phyloP scores from a whole-genome alignment of 306 rosid species.

The Glycyrrhiza uralensis region DNA sequence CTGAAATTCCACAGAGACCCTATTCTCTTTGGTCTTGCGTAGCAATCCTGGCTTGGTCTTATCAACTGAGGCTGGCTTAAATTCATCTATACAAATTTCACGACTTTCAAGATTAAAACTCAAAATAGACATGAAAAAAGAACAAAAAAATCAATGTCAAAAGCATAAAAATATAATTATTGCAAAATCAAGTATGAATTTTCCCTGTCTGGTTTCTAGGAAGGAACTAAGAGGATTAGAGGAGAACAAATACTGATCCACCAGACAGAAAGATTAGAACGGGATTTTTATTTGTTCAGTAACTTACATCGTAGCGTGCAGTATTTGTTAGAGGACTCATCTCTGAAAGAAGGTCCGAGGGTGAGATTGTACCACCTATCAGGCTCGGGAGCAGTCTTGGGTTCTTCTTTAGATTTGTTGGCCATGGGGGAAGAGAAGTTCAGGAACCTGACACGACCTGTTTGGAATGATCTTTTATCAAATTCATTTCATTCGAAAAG shows the following conservation, averaged over 20 bases:
- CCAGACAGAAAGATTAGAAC: background rate
- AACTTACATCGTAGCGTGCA: constrained; percentile 91
- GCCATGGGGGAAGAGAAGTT: constrained; percentile 43
- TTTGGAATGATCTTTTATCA: background rate
- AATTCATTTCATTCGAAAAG: background rate
- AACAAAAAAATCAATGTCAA: background rate
- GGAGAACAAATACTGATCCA: background rate
- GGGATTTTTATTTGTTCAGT: background rate
- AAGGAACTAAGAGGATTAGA: too few relatives aligned
- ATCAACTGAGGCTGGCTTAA: constrained; percentile 91
- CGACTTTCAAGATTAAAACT: constrained; percentile 7
- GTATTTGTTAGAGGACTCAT: constrained; percentile 70
- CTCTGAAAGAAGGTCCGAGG: constrained; percentile 80
- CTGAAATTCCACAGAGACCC: constrained; percentile 76
- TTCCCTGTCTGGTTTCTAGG: background rate
- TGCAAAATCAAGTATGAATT: background rate
- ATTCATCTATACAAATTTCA: constrained; percentile 60
- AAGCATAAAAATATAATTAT: background rate
- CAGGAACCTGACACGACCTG: constrained; percentile 9
- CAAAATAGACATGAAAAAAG: background rate
- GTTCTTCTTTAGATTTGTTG: constrained; percentile 78
- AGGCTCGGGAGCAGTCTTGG: constrained; percentile 72
- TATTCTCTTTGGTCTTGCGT: constrained; percentile 77
- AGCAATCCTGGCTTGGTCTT: constrained; percentile 69
- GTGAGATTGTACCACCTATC: constrained; percentile 83